These are phyloP conservation scores for Penicillium nordicum DNA, from an alignment of 2,329 filamentous ascomycete genomes.

Conservation along the genomic window DNA sequence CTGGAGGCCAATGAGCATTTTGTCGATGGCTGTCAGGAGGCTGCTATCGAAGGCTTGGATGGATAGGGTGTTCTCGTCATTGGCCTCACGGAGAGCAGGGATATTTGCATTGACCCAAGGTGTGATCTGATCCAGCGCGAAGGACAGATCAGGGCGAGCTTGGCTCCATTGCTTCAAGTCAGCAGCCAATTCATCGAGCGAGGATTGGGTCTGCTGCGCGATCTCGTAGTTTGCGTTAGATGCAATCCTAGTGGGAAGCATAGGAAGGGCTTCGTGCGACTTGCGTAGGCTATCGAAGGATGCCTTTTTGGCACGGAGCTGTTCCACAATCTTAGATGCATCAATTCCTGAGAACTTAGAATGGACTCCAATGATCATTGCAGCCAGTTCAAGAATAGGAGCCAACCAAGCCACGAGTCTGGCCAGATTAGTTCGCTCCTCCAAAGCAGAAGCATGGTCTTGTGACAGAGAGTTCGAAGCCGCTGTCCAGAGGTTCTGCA, in stretches of 20 bases:
- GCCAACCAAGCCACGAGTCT: conserved; percentile 58
- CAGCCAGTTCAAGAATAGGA: conserved; percentile 62
- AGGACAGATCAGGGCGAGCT: conserved; percentile 58
- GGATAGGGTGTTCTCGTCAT: conserved; percentile 22
- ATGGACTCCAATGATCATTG: conserved; percentile 63
- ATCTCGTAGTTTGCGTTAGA: conserved; percentile 30
- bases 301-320: conserved; percentile 52
- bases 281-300: conserved; percentile 47
- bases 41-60: conserved; percentile 53
- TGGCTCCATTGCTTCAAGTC: conserved; percentile 47
- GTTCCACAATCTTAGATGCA: conserved; percentile 45
- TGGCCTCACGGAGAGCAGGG: conserved; percentile 6
- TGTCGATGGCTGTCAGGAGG: conserved; percentile 66
- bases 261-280: conserved; percentile 44
- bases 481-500: conserved; percentile 34
- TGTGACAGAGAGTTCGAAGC: conserved; percentile 26
- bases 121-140: conserved; percentile 63
- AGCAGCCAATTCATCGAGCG: conserved; percentile 30
- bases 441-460: conserved; percentile 10
- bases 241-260: conserved; percentile 52
- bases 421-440: conserved; percentile 24
- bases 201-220: conserved; percentile 26
- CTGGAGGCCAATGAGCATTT: conserved; percentile 75
- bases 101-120: conserved; percentile 56
- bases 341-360: conserved; percentile 58